phyloP scores from a whole-genome alignment of 306 rosid species.

The Elaeagnus macrophylla region DNA sequence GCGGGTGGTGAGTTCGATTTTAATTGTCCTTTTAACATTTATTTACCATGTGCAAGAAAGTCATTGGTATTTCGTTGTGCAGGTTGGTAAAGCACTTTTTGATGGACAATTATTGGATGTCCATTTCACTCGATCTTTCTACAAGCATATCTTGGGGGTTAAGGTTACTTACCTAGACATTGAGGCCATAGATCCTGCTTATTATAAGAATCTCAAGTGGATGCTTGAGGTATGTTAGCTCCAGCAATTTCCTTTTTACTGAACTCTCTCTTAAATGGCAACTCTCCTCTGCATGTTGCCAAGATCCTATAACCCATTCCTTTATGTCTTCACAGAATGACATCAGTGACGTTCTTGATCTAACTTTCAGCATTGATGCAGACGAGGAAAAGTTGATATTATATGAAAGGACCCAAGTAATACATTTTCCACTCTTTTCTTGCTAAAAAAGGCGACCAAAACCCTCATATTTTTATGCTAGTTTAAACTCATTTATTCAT shows the following conservation, averaged over 20 bases:
- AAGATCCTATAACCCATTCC: neutral
- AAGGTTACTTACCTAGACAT: conserved; percentile 96
- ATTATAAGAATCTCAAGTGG: conserved; percentile 84
- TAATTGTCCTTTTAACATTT: conserved; percentile 10
- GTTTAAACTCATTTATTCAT: too few relatives aligned
- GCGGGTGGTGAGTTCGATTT: conserved; percentile 72
- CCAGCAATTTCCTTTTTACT: neutral
- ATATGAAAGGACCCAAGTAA: conserved; percentile 84
- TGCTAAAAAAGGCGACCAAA: too few relatives aligned
- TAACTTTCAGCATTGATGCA: conserved; percentile 96
- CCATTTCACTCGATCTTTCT: conserved; percentile 93
- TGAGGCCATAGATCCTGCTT: conserved; percentile 94
- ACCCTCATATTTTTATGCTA: too few relatives aligned
- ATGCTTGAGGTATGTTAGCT: conserved; percentile 72
- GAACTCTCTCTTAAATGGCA: neutral
- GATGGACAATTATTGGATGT: conserved; percentile 96
- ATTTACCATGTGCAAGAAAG: conserved; percentile 5
- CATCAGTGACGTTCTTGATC: conserved; percentile 66
- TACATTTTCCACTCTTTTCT: neutral
- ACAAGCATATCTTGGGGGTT: conserved; percentile 81
- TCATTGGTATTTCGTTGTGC: conserved; percentile 23
- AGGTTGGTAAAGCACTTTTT: conserved; percentile 95
- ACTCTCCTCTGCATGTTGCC: neutral
- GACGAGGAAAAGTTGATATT: conserved; percentile 89
- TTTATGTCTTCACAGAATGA: conserved; percentile 54